Base-by-base conservation (phyloP, 148 eudicot species). In the Talinum fruticosum region DNA sequence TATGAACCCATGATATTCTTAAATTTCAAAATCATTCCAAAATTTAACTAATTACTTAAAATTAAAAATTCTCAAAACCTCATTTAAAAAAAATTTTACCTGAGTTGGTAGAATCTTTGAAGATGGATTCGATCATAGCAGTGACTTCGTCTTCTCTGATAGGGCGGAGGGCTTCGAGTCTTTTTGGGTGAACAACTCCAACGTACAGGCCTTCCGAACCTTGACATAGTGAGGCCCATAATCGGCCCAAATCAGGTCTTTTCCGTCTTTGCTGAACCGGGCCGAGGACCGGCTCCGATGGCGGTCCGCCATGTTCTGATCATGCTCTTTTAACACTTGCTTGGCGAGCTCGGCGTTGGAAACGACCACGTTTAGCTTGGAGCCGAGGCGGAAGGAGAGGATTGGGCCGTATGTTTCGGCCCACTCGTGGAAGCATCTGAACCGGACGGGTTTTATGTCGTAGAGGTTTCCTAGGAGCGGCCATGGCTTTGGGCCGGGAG, bases 151-250 rank as follows among this genome's bases (percentile, higher is more conserved):
- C 93, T 67, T 89, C 93, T 59, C 93, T 81, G 69, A 91, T 80
- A 10, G 90, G 93, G 62, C 88, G 82, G 19, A 91, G 78, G 24
- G 83, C 87, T 21, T 91, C 96, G 62, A 91, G 83, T 62, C 90
- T 86, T 82, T 91, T 13, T 84, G 82, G 10, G 90, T 69, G 49
- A 91, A 89, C n/a, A 91, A 79, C 71, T 88, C 91, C 19, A 89
- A 80, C 0, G 85, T 88, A 73, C 96, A 91, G 10, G 89, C 75
- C 36, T 89, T 89, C 71, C 91, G 84, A 21, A 91, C 93, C 83
- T 91, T 91, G 2, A 91, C 96, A 82, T 89, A 91, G 36, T 91
- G 96, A 24, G 93, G 91, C 24, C 96, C 93, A 72, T 89, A 91
- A 69, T 91, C 96, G 14, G 96, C 87, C 96, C 96, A 91, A n/a